Base-by-base conservation (phyloP, 352 stramenopile species). In the Pythium aristosporum region DNA sequence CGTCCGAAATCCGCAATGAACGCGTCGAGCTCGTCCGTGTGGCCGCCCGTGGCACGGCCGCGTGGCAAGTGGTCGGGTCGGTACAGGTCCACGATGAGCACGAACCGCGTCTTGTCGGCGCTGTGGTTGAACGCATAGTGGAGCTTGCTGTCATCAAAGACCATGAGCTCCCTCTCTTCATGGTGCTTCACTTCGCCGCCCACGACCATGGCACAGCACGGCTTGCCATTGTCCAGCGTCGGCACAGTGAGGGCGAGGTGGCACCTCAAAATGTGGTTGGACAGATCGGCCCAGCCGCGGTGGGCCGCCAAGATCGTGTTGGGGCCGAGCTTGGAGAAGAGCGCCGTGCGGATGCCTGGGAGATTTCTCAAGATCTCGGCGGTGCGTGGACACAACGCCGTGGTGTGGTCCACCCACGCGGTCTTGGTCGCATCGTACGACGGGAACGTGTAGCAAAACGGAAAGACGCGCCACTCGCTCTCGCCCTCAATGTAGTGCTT, bases 111-210 rank as follows among this genome's bases (percentile, higher is more conserved):
- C 61, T 82, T 68, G 13, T 83, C 73, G 4, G 74, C 67, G 61
- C 91, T 85, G 57, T 86, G 63, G 69, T 96, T 96, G 69, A 81
- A 96, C 55, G 87, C 88, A 52, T 89, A 90, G 73, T 97, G 89
- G 50, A 96, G 74, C 66, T 97, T 97, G 71, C 85, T 96, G 70
- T 97, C 89, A 72, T 97, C 89, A 64, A 97, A 97, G 13, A 97
- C 89, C 37, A 96, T 76, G 28, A 97, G 69, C 61, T 94, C 76
- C 16, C 81, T 73, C 61, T 92, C 76, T n/a, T 67, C 54, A 61
- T 97, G 89, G 48, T 80, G 80, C 5, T 74, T 67, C 2, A 77
- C 76, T 69, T 97, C 80, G 18, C 80, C 84, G 12, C 79, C 80
- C 11, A 94, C 86, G 5, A 94, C 82, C 75, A 92, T 91, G 18